Evolutionary conservation across 495 filamentous ascomycete genomes (phyloP).

Genomic region (Aspergillus kassunensis): DNA sequence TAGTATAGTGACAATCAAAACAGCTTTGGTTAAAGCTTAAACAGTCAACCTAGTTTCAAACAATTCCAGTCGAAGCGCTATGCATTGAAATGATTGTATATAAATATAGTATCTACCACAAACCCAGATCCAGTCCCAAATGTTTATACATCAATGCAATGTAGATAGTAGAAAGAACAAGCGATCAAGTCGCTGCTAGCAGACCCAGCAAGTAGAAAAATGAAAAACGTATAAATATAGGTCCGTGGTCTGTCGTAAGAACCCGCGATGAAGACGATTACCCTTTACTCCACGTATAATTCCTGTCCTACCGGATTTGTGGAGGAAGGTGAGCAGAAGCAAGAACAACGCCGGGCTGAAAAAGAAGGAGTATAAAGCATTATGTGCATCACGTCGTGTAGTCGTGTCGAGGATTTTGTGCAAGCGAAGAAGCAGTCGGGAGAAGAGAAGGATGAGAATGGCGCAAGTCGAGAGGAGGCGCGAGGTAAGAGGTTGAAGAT

Average conservation of each 20-base stretch:
- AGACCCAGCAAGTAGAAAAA: constrained; percentile 9
- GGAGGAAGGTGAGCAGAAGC: constrained; percentile 5
- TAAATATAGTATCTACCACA: constrained; percentile 11
- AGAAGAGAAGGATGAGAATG: constrained; percentile 15
- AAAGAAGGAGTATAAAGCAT: constrained; percentile 16
- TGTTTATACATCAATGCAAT: constrained; percentile 15
- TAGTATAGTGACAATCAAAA: too few relatives aligned
- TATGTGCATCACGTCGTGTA: constrained; percentile 36
- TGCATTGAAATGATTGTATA: not conserved
- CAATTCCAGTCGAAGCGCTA: not conserved
- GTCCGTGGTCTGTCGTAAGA: constrained; percentile 17
- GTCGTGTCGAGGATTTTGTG: constrained; percentile 25
- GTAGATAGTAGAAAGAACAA: constrained; percentile 9
- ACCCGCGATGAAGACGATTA: constrained; percentile 8
- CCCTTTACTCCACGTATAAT: constrained; percentile 7
- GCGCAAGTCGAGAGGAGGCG: not conserved
- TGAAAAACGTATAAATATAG: not conserved
- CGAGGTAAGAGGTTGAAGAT: not conserved
- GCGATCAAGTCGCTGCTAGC: not conserved
- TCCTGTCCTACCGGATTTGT: not conserved
- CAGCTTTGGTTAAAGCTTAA: too few relatives aligned
- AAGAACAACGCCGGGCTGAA: constrained; percentile 16
- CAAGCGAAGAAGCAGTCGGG: not conserved
- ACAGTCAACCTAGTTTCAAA: not conserved
- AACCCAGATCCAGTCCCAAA: constrained; percentile 6